Conservation (phyloP, 345 rosid genomes). For the Citrus inodora region DNA sequence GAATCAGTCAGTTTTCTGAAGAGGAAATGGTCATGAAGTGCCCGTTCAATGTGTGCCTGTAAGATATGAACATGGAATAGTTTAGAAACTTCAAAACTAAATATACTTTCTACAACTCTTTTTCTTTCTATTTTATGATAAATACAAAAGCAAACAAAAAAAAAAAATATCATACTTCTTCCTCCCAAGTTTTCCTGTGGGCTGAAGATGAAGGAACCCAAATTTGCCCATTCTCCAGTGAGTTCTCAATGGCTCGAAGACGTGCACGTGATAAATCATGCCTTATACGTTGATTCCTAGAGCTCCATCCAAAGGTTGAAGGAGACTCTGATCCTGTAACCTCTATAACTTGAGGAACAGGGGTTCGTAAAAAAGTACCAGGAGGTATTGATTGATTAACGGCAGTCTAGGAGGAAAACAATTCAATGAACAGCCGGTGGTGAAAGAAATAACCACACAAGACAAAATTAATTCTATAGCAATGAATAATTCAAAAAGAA, state of each 20-base stretch:
- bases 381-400: conserved; percentile 40
- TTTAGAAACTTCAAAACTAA: conserved; percentile 3
- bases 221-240: conserved; percentile 75
- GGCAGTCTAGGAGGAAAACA: conserved; percentile 45
- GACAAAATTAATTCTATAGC: neutral
- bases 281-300: conserved; percentile 72
- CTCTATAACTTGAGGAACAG: conserved; percentile 75
- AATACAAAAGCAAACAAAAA: conserved; percentile 7
- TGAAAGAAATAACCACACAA: conserved; percentile 15
- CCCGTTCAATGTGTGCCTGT: conserved; percentile 92
- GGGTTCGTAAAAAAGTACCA: conserved; percentile 42
- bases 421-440: conserved; percentile 8
- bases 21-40: conserved; percentile 90
- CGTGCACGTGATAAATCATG: conserved; percentile 92
- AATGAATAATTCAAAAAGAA: neutral
- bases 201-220: conserved; percentile 95
- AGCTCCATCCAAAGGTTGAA: conserved; percentile 65
- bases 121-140: conserved; percentile 2
- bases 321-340: conserved; percentile 87
- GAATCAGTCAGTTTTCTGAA: conserved; percentile 94
- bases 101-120: neutral
- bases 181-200: conserved; percentile 97
- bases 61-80: conserved; percentile 16
- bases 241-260: conserved; percentile 89
- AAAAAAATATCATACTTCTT: conserved; percentile 53